Base-by-base conservation (phyloP, 176 grass and related monocot species). In the Oryza officinalis region DNA sequence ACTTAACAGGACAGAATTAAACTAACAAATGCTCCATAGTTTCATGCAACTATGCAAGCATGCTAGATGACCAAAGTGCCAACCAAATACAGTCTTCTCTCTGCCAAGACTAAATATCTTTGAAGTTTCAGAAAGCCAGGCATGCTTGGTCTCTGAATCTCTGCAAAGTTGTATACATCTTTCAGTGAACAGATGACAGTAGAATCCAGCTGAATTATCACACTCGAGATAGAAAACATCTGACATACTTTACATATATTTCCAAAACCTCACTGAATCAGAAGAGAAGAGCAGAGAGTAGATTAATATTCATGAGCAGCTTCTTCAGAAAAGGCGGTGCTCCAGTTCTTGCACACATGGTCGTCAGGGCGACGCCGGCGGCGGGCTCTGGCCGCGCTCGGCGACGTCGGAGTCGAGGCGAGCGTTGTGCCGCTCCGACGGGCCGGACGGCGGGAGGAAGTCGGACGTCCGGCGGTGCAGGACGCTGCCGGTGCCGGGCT, bases 371-470 rank as follows among this genome's bases (percentile, higher is more conserved):
- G 40, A 22, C 67, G 68, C 8, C 73, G 25, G 32, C 67, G 33
- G 9, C 26, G 14, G 15, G 26, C 57, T 68, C 81, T 84, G 61
- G 61, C 43, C 2, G 5, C n/a, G 43, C n/a, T 75, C n/a, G 33
- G 18, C 81, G 33, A 20, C 71, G 8, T 22, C 35, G 26, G 81
- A 45, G 26, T 75, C 72, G 6, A 32, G 31, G 13, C n/a, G 30
- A 1, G 31, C 43, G 63, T 84, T 84, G 44, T 76, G 81, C 3
- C 61, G 61, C 61, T 75, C 71, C 1, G 81, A 84, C 30, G 81
- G 81, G n/a, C 72, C 81, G 22, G 81, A 83, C 41, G 71, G 81
- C 28, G 81, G 72, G 59, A 75, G 4, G 6, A 63, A 66, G 43
- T 32, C 41, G 71, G 61, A 64, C 0, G 27, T 35, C 73, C 49